These are phyloP conservation scores for Paracorniculantispora psalliotae DNA, from an alignment of 2,329 filamentous ascomycete species.

Conservation along the genomic window DNA sequence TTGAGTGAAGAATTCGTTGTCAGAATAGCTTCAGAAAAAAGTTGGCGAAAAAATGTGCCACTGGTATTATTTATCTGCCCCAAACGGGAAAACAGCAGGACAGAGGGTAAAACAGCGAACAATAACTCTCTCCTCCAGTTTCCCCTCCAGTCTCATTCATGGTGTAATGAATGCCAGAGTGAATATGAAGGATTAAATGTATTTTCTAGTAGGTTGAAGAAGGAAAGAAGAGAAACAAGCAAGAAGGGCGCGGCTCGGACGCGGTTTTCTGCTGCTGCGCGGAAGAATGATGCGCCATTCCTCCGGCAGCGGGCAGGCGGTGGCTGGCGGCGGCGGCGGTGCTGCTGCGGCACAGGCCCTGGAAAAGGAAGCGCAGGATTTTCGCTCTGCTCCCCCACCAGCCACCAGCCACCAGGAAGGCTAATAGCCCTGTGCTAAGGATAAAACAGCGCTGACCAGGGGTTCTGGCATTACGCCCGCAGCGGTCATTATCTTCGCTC, in stretches of 20 bases:
- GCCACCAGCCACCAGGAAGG: no score
- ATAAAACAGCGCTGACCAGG: not conserved
- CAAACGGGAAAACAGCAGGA: constrained; percentile 33
- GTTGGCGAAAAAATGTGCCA: constrained; percentile 27
- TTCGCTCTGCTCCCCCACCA: not conserved
- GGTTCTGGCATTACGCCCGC: constrained; percentile 3
- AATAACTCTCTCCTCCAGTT: constrained; percentile 61
- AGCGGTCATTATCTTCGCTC: constrained; percentile 9
- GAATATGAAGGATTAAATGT: constrained; percentile 56
- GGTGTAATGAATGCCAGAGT: constrained; percentile 56
- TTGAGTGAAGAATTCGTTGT: not conserved
- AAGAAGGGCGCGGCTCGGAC: not conserved
- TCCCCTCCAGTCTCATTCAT: constrained; percentile 60
- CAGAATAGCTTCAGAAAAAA: not conserved
- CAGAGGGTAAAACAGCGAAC: constrained; percentile 47
- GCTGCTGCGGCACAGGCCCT: constrained; percentile 1
- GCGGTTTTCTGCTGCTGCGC: constrained; percentile 12
- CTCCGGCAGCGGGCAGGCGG: not conserved
- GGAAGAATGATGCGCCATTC: constrained; percentile 21
- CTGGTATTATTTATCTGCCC: constrained; percentile 30
- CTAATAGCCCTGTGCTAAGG: not conserved
- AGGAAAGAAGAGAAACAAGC: constrained; percentile 20
- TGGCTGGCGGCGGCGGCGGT: not conserved
- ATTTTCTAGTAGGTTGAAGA: constrained; percentile 40
- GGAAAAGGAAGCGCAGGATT: not conserved